A percentile compares a stretch with the other conserved stretches of the same genome.
phyloP scores from a whole-genome alignment of 345 rosid species.

The Melaleuca quinquenervia region DNA sequence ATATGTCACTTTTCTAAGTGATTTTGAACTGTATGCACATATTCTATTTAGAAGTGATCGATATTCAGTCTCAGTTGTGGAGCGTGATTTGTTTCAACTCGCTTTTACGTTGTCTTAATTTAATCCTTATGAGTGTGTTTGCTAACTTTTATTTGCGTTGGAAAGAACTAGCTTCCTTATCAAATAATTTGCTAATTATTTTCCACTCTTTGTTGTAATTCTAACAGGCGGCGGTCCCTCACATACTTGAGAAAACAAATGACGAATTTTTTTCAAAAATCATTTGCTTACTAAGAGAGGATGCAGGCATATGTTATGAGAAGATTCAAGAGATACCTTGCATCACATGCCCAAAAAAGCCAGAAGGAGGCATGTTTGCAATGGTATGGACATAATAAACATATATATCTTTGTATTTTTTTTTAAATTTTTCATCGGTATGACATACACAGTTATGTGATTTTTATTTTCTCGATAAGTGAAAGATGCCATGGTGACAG shows the following conservation, averaged over 20 bases:
- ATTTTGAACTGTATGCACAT: neutral
- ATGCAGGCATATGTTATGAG: slow-evolving; percentile 37
- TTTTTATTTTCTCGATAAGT: neutral
- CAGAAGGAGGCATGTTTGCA: slow-evolving; percentile 59
- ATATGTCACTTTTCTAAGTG: neutral
- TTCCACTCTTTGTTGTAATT: neutral
- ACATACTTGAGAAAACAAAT: slow-evolving; percentile 46
- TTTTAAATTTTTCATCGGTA: neutral
- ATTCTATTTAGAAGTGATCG: neutral
- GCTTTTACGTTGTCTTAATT: neutral
- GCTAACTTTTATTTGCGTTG: neutral
- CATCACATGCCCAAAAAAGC: slow-evolving; percentile 44
- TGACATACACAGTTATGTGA: neutral
- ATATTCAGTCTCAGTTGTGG: neutral
- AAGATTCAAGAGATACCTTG: slow-evolving; percentile 50
- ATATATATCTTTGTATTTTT: neutral
- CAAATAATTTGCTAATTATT: neutral
- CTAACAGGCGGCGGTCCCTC: slow-evolving; percentile 57
- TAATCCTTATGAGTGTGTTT: neutral
- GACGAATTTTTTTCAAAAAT: slow-evolving; percentile 49
- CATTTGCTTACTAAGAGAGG: slow-evolving; percentile 23
- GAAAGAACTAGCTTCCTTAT: neutral
- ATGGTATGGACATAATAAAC: slow-evolving; percentile 26
- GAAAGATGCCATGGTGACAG: slow-evolving; percentile 12
- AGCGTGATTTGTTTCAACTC: neutral